Base-by-base conservation (phyloP, 2,329 filamentous ascomycete species). In the Zarea fungicola region DNA sequence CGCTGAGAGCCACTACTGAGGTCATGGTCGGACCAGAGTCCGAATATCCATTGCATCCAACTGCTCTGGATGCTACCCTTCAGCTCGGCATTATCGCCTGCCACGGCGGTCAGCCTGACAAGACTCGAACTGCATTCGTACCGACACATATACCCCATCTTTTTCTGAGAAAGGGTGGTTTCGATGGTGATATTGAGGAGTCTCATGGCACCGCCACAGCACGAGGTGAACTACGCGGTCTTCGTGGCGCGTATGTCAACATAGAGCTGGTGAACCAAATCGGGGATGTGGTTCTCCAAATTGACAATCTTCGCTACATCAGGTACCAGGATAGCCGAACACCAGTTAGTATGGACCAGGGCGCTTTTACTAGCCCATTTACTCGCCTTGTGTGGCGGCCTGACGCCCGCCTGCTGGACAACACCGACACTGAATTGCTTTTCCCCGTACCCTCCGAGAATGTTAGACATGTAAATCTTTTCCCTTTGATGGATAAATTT, bases 21-120 rank as follows among this genome's bases (percentile, higher is more conserved):
- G 34, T 48, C 32, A n/a, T n/a, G n/a, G n/a, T n/a, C n/a, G n/a
- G n/a, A n/a, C n/a, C n/a, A n/a, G 53, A 54, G 11, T 56, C 59
- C 14, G n/a, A 22, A 3, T 37, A 29, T 16, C 7, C 19, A 2
- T 29, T 40, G 11, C 44, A 47, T 18, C 44, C 44, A 5, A 56
- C 55, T 8, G 50, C 58, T 10, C 49, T 61, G 2, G 58, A 61
- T 37, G 52, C 59, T 10, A 54, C 55, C 43, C 56, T 61, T 51
- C 58, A 61, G 39, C 52, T 59, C 32, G 56, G 56, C 22, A 58
- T 60, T 47, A 48, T 55, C 25, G 54, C 59, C 6, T 53, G 59
- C 7, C 57, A 61, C 44, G 52, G 52, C 21, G 50, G 57, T 6
- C 54, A 58, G 6, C 54, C 56, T 1, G 52, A 54, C 1, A 52